These are phyloP conservation scores for Hymenotorrendiella dingleyae DNA, from an alignment of 2,329 filamentous ascomycete species.

Conservation along the genomic window DNA sequence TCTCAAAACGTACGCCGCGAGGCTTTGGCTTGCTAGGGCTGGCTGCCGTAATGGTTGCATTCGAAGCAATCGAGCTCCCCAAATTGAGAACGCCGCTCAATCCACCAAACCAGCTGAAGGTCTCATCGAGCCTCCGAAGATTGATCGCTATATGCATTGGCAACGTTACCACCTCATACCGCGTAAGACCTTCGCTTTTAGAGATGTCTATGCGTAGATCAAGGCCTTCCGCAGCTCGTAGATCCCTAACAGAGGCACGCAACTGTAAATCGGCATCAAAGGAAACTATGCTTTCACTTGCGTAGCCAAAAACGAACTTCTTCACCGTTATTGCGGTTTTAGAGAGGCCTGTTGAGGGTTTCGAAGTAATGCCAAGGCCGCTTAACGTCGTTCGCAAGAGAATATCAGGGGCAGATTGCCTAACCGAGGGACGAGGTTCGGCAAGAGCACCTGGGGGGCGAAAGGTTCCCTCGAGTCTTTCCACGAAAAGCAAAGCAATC, in stretches of 20 bases:
- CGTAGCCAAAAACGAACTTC: conserved; percentile 58
- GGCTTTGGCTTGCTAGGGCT: conserved; percentile 37
- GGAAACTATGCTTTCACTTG: conserved; percentile 55
- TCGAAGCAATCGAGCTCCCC: conserved; percentile 75
- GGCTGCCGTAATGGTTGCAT: conserved; percentile 46
- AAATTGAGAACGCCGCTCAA: conserved; percentile 87
- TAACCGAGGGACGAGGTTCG: conserved; percentile 2
- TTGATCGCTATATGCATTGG: conserved; percentile 73
- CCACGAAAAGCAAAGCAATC: conserved; percentile 29
- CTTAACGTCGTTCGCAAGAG: conserved; percentile 25
- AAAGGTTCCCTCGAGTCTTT: conserved; percentile 27
- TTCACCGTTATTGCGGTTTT: conserved; percentile 35
- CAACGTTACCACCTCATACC: conserved; percentile 65
- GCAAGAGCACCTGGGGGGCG: conserved; percentile 5
- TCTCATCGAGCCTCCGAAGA: conserved; percentile 75
- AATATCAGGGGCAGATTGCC: conserved; percentile 20
- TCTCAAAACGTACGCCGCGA: conserved; percentile 55
- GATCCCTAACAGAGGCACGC: conserved; percentile 53
- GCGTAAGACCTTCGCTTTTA: conserved; percentile 39
- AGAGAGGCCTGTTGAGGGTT: conserved; percentile 11
- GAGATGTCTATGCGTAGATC: conserved; percentile 51
- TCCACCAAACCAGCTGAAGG: conserved; percentile 82
- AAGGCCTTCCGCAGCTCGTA: conserved; percentile 49
- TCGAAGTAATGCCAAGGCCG: conserved; percentile 23
- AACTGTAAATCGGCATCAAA: conserved; percentile 54